Base-by-base conservation (phyloP, 2,329 filamentous ascomycete genomes). In the Didymella lethalis region DNA sequence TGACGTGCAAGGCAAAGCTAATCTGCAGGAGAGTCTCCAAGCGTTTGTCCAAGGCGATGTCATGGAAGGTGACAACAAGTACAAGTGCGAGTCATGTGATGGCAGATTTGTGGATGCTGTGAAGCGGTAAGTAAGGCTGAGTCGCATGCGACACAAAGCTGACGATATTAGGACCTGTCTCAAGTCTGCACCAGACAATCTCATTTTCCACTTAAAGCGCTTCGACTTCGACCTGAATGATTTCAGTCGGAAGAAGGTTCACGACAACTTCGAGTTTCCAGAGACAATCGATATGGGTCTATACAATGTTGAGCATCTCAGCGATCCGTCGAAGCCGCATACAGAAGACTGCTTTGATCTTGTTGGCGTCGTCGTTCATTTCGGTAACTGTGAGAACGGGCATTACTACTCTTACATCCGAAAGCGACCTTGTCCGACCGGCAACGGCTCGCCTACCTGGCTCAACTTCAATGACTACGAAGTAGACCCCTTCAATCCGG, bases 31-130 rank as follows among this genome's bases (percentile, higher is more conserved):
- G 65, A 98, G 95, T 71, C 82, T 99, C 14, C 88, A 93, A 67
- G 92, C 94, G n/a, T 98, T 97, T 74, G 93, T 98, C 12, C 91
- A 96, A 73, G 95, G 95, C 4, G 95, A 99, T 77, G 88, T 95
- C 34, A 93, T 99, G 90, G 92, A 97, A 82, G 95, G 96, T 65
- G 93, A 97, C 70, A 98, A 99, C 81, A 97, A 97, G 79, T 99
- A 98, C 82, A 96, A 96, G 65, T 99, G 95, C 78, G 93, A 93
- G 29, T 90, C 87, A 4, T 99, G 95, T 74, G 91, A 92, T 62
- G 86, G 87, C 11, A 90, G 95, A 44, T 76, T 82, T 68, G 95
- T 99, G 16, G 90, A 97, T 77, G 95, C 95, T 20, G 92, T 98
- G 65, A 97, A 97, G 77, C 86, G 90, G 87, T 89, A 77, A 68